A percentile compares a stretch with the other conserved stretches of the same genome.
Evolutionary conservation across 2,329 filamentous ascomycete genomes (phyloP).

Genomic region (Curvularia hawaiiensis): DNA sequence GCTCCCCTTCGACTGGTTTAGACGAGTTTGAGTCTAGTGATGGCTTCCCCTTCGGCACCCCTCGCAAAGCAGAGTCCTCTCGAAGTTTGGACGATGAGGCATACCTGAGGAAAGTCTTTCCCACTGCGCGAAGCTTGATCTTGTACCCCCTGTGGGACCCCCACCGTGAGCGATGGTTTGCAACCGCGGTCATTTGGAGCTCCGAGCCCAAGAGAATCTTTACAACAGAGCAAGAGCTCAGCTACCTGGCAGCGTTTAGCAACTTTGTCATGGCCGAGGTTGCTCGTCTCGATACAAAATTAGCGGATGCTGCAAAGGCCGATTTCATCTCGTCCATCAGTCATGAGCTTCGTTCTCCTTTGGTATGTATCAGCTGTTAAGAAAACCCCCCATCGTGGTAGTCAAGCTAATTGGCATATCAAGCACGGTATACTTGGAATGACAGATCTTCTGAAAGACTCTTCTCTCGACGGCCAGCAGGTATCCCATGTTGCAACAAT

Average conservation of each 20-base stretch:
- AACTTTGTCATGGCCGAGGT: conserved; percentile 49
- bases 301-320: conserved; percentile 56
- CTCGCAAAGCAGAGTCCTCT: conserved; percentile 37
- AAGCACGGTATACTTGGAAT: conserved; percentile 61
- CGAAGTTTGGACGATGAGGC: conserved; percentile 43
- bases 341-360: conserved; percentile 65
- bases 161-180: conserved; percentile 47
- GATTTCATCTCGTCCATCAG: conserved; percentile 65
- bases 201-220: conserved; percentile 46
- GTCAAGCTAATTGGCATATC: background rate
- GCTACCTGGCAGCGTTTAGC: conserved; percentile 47
- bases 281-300: conserved; percentile 45
- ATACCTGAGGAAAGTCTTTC: conserved; percentile 41
- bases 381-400: background rate
- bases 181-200: conserved; percentile 47
- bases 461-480: conserved; percentile 45
- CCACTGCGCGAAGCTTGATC: conserved; percentile 45
- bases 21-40: conserved; percentile 26
- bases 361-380: conserved; percentile 33
- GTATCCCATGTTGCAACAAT: conserved; percentile 48
- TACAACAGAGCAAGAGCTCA: conserved; percentile 45
- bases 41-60: conserved; percentile 29
- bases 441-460: conserved; percentile 43
- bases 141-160: conserved; percentile 50
- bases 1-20: conserved; percentile 21